A percentile compares a stretch with the other conserved stretches of the same genome.
These are phyloP conservation scores for Ulmus americana DNA, from an alignment of 331 rosid species.

Conservation along the genomic window DNA sequence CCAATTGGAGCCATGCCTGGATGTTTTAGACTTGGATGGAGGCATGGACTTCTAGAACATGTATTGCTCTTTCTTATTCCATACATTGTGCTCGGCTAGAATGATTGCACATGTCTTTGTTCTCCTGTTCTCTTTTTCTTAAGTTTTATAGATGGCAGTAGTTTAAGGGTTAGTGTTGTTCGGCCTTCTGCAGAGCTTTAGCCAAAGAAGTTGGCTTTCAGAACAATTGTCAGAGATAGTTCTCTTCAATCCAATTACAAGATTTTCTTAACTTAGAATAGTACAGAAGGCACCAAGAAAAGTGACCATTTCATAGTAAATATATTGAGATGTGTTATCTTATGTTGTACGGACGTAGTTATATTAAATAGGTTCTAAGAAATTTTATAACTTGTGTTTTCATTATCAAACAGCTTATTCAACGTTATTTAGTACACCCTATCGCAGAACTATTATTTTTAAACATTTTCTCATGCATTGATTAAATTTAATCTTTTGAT, in stretches of 20 bases:
- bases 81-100: neutral
- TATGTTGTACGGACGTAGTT: neutral
- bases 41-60: constrained; percentile 90
- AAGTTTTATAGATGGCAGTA: neutral
- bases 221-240: neutral
- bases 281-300: neutral
- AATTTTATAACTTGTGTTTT: neutral
- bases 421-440: neutral
- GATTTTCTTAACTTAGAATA: neutral
- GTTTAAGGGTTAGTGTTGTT: neutral
- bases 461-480: neutral
- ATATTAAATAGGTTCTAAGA: neutral
- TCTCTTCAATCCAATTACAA: neutral
- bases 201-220: neutral
- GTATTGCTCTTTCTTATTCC: constrained; percentile 29
- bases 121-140: neutral
- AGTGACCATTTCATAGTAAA: neutral
- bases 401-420: neutral
- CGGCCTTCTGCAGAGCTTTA: neutral
- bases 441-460: neutral
- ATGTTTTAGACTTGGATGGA: constrained; percentile 95
- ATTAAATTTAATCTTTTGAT: neutral
- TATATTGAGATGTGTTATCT: neutral
- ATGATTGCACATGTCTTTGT: neutral
- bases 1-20: constrained; percentile 99